phyloP scores from a whole-genome alignment of 352 stramenopile genomes.

The Globisporangium okanoganense region DNA sequence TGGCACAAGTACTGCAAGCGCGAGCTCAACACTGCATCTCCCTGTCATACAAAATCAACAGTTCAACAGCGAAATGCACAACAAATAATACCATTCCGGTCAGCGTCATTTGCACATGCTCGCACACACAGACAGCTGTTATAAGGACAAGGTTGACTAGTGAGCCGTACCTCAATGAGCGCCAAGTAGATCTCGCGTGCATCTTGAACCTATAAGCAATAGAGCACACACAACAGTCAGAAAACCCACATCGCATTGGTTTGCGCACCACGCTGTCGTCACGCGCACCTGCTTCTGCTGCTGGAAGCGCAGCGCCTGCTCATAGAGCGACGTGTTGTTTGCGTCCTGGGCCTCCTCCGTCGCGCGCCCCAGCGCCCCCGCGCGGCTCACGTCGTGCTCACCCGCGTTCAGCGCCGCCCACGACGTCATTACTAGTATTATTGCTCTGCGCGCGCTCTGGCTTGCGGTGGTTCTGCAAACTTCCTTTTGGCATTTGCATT shows the following conservation, averaged over 20 bases:
- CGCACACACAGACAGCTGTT: too few species aligned
- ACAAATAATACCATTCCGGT: neutral
- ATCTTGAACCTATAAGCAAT: conserved; percentile 19
- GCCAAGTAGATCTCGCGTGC: conserved; percentile 38
- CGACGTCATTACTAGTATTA: conserved; percentile 33
- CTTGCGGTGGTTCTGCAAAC: neutral
- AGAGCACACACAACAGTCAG: neutral
- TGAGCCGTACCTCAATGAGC: conserved; percentile 31
- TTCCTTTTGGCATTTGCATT: neutral
- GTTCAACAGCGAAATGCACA: neutral
- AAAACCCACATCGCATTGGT: neutral
- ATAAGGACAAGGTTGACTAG: too few species aligned
- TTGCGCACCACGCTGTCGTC: neutral
- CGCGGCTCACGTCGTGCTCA: conserved; percentile 20
- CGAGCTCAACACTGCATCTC: conserved; percentile 25
- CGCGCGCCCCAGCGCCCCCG: conserved; percentile 21
- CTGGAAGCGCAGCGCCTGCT: conserved; percentile 61
- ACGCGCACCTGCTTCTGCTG: conserved; percentile 39
- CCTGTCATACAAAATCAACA: conserved; percentile 6
- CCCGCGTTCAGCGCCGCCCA: conserved; percentile 62
- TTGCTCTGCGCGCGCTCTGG: neutral
- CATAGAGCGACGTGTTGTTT: conserved; percentile 54
- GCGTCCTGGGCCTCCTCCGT: conserved; percentile 72
- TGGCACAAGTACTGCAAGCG: conserved; percentile 66
- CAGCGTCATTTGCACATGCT: neutral